Evolutionary conservation across 805 yeast species (phyloP), one percentile per base, ranked within the genome.

Genomic region (Wickerhamiella spandovensis): DNA sequence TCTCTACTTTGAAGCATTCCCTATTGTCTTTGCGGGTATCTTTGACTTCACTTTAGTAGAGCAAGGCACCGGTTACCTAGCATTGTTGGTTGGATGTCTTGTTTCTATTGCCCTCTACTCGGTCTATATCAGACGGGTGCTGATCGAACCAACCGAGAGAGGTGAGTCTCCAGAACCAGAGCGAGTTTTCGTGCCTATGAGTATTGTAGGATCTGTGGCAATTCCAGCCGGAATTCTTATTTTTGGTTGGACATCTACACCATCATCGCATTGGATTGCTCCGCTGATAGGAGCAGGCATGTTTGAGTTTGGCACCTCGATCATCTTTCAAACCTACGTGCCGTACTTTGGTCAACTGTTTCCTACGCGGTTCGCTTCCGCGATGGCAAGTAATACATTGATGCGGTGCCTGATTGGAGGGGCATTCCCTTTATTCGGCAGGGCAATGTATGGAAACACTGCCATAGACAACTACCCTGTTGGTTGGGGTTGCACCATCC

Each of bases 381-480:
- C 75, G 1, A 77, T 74, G 62, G 82, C 82, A 3, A 76, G 78
- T 38, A 78, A 77, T 57, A 74, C 68, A 38, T 62, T 78, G 23
- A 69, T 72, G 52, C 71, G 84, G 49, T 67, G 77, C 6, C 64
- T 64, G 1, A 67, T 75, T 58, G 84, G 80, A 0, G 76, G 77
- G 52, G 74, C 73, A 2, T 79, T 79, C 67, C 82, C 84, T 44
- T 67, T 82, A 47, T 81, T 82, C 62, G 84, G 84, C 5, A 61
- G 70, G 35, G 74, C 76, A 22, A 72, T 82, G 75, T 82, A 74
- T 61, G 65, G 70, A 51, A 74, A 58, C 35, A 44, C 60, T 37
- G 61, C 61, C 2, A 63, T 57, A 15, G 46, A 64, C 1, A 70
- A 68, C 42, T 79, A 67, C 58, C 82, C 83, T 2, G 78, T 78